Conservation (phyloP, 1,284 basidiomycete genomes). For the Moesziomyces sp. region DNA sequence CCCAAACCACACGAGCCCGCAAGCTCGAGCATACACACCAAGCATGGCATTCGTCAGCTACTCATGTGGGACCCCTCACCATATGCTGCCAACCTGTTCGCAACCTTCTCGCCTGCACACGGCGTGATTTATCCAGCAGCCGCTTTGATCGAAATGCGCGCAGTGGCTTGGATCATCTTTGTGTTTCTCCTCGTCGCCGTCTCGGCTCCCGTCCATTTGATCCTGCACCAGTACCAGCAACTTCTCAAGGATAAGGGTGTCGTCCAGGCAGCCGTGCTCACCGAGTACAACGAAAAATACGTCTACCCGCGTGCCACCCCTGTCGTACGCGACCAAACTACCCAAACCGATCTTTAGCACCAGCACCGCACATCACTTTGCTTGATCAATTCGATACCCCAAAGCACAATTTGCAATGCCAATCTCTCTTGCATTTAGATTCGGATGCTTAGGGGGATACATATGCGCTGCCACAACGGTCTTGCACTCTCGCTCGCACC, state of each 20-base stretch:
- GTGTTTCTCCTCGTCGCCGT: conserved; percentile 25
- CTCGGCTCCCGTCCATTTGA: conserved; percentile 37
- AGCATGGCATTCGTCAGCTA: conserved; percentile 40
- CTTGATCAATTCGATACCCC: neutral
- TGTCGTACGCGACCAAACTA: conserved; percentile 45
- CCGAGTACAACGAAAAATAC: conserved; percentile 58
- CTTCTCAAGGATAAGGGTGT: conserved; percentile 50
- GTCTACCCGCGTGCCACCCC: conserved; percentile 52
- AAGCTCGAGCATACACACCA: conserved; percentile 31
- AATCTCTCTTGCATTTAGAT: neutral
- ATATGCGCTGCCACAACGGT: neutral
- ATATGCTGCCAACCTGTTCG: conserved; percentile 40
- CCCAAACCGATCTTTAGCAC: conserved; percentile 30
- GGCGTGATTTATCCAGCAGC: conserved; percentile 32
- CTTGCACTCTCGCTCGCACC: too few relatives aligned
- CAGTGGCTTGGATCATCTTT: conserved; percentile 31
- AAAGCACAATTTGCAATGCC: neutral
- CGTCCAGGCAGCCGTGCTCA: conserved; percentile 51
- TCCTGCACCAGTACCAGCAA: conserved; percentile 42
- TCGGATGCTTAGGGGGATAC: neutral
- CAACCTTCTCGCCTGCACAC: conserved; percentile 41
- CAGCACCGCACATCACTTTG: too few relatives aligned
- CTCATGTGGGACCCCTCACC: conserved; percentile 45
- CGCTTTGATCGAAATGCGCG: conserved; percentile 22
- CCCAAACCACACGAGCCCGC: conserved; percentile 17